Evolutionary conservation across 2,329 filamentous ascomycete species (phyloP), one percentile per base, ranked within the genome.

Genomic region (Cytospora leucostoma): DNA sequence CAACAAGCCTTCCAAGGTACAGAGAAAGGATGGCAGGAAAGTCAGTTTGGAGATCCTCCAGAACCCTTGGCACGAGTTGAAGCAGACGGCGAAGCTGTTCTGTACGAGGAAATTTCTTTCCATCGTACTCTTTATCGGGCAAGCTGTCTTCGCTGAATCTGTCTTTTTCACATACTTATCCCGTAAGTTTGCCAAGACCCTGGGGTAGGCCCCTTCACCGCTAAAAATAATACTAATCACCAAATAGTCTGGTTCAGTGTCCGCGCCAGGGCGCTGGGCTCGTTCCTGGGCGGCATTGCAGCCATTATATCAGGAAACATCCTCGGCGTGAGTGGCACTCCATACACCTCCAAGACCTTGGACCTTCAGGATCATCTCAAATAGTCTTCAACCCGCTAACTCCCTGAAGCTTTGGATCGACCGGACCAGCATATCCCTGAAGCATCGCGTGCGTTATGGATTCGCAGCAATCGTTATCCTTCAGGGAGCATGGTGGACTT

Each of bases 401-500:
- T 27, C 4, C 15, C 27, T 4, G 13, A 52, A 81, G 79, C 66
- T 69, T 12, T 90, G 83, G 73, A 79, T 91, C 3, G 88, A 91
- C 66, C 80, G 78, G n/a, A 81, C 78, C 1, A 75, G 76, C 0
- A 72, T 89, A 6, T 73, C 84, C 0, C 75, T 90, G 4, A 84
- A 82, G 65, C 71, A 75, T 0, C 80, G 88, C 6, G 79, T 83
- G 2, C 78, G 88, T 3, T 77, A 72, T 4, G 78, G 84, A 0
- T 91, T 90, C 68, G 77, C 75, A 65, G 62, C 77, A 3, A 80
- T 88, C 51, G 77, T 82, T 17, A 75, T 80, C 0, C 71, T 89
- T 0, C 88, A 90, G 68, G 88, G 88, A 0, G 87, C 78, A 0
- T 91, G 87, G 83, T 92, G 89, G 89, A 78, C 85, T 4, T 92